Evolutionary conservation across 139 green algal genomes (phyloP), one percentile per base, ranked within the genome.

Genomic region (Tetradesmus lagerheimii): DNA sequence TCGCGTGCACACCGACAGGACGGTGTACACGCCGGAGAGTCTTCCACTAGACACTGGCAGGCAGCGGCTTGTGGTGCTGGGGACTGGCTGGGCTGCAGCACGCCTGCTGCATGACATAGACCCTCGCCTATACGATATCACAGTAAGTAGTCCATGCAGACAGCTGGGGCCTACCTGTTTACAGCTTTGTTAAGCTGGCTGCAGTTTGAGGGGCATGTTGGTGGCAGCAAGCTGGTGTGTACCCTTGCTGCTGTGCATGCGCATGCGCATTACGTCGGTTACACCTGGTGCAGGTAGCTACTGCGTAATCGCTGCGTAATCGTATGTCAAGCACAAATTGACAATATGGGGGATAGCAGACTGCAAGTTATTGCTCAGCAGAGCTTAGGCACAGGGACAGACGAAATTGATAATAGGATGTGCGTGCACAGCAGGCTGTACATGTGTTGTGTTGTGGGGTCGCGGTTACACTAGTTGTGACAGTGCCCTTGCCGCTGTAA

Each of bases 31-130:
- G 18, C 74, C 74, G 12, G 47, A 77, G 37, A 77, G 45, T 25
- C 35, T 77, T 23, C 75, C 74, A 4, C 45, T 77, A 4, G 64
- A 88, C 38, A 88, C 83, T 41, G 83, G 90, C 1, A 84, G 93
- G 29, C 89, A 89, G 14, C 93, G 96, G 16, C 86, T 98, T 23
- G 96, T 98, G 0, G 77, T 98, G 0, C 84, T 98, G 4, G 96
- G 96, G 5, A 97, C 95, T 1, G 97, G 97, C 6, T 99, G 97
- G 97, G 97, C 91, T 0, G 96, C 91, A 1, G 95, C 94, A 4
- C 89, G 96, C 0, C 76, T 98, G 43, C 71, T 90, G 6, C 91
- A 90, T 9, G 96, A 98, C 87, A 95, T 99, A 15, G 93, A 98
- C 79, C 91, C 91, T 4, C 92, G 93, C 1, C 85, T 94, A 18